phyloP scores from a whole-genome alignment of 2,329 filamentous ascomycete genomes.

The Microdochium nivale region DNA sequence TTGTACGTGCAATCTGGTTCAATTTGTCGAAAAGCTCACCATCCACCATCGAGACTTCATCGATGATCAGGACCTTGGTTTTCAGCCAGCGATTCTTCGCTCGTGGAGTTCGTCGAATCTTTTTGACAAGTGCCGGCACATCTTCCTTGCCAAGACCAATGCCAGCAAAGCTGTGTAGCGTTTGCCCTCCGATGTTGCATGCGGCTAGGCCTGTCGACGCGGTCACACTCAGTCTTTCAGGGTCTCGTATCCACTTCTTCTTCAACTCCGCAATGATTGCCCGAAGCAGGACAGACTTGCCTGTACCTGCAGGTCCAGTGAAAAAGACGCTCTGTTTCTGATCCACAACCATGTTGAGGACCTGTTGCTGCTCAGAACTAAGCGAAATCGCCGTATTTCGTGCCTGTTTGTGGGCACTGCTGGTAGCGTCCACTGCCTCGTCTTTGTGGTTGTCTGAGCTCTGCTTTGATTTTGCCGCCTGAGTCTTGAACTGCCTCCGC shows the following conservation, averaged over 20 bases:
- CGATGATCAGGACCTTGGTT: constrained; percentile 81
- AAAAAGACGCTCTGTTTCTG: constrained; percentile 89
- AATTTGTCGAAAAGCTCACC: constrained; percentile 96
- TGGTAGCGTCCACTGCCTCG: constrained; percentile 32
- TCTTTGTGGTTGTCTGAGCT: constrained; percentile 32
- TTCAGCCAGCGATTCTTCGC: constrained; percentile 82
- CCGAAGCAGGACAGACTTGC: constrained; percentile 92
- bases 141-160: constrained; percentile 93
- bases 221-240: constrained; percentile 83
- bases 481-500: constrained; percentile 64
- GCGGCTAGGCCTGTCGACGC: constrained; percentile 93
- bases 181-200: constrained; percentile 94
- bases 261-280: constrained; percentile 79
- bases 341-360: constrained; percentile 74
- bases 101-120: constrained; percentile 82
- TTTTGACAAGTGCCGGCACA: constrained; percentile 71
- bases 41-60: constrained; percentile 98
- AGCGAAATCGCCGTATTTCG: constrained; percentile 55
- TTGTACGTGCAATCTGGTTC: constrained; percentile 72
- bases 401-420: constrained; percentile 21
- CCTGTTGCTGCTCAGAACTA: constrained; percentile 78
- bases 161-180: constrained; percentile 89
- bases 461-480: constrained; percentile 38
- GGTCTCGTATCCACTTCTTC: constrained; percentile 65
- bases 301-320: constrained; percentile 91